Evolutionary conservation across 441 rosid genomes (phyloP).

Genomic region (Rhodomyrtus psidioides): DNA sequence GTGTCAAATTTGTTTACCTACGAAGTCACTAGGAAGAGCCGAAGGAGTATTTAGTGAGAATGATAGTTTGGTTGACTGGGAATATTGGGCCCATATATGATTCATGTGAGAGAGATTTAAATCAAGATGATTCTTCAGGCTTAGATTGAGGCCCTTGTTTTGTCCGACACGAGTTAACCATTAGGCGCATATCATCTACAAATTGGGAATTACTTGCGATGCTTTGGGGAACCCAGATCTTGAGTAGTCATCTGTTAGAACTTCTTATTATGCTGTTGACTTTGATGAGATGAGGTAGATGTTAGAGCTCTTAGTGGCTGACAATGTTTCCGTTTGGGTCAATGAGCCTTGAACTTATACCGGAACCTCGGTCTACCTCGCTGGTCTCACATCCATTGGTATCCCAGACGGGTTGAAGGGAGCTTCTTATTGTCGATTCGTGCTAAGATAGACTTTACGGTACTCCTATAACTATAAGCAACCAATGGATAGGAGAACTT

Average conservation of each 20-base stretch:
- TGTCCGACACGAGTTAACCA: background rate
- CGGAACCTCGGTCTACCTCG: background rate
- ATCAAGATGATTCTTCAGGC: background rate
- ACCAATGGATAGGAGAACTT: background rate
- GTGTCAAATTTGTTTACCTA: background rate
- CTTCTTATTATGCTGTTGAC: background rate
- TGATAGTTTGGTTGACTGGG: background rate
- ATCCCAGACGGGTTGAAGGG: background rate
- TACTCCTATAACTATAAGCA: background rate
- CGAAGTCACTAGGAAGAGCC: background rate
- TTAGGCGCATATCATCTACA: background rate
- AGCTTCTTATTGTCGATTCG: background rate
- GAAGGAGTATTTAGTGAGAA: background rate
- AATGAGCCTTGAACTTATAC: background rate
- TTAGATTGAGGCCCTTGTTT: background rate
- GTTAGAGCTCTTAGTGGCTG: background rate
- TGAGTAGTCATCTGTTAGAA: background rate
- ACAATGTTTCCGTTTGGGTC: background rate
- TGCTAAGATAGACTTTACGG: background rate
- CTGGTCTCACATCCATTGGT: background rate
- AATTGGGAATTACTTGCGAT: background rate
- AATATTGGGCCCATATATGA: background rate
- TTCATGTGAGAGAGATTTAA: background rate
- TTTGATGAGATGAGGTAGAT: background rate
- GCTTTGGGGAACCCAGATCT: background rate